phyloP scores from a whole-genome alignment of 306 rosid genomes.

The Cercis canadensis region DNA sequence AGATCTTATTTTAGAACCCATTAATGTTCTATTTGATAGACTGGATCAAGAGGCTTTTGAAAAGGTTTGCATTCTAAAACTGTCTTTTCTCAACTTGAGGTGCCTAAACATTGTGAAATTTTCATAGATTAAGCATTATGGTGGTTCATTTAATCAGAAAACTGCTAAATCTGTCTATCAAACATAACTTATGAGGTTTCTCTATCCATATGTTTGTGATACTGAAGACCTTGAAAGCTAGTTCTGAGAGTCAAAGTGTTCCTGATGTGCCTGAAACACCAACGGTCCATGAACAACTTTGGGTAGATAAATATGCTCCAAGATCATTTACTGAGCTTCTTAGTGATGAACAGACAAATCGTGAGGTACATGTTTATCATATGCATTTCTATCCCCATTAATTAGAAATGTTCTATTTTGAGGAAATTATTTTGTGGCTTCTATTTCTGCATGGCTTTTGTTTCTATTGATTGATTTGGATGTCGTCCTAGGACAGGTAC shows the following conservation, averaged over 20 bases:
- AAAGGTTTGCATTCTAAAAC: slow-evolving; percentile 61
- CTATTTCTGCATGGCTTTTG: slow-evolving; percentile 17
- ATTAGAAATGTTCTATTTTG: slow-evolving; percentile 18
- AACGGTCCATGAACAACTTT: slow-evolving; percentile 66
- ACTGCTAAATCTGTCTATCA: slow-evolving; percentile 19
- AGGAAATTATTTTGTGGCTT: slow-evolving; percentile 21
- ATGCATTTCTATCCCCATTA: slow-evolving; percentile 9
- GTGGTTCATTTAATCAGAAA: slow-evolving; percentile 21
- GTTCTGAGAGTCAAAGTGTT: slow-evolving; percentile 60
- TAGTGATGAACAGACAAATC: slow-evolving; percentile 96
- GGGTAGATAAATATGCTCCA: slow-evolving; percentile 98
- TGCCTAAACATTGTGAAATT: slow-evolving; percentile 10
- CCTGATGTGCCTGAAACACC: slow-evolving; percentile 56
- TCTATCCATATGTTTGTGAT: slow-evolving; percentile 32
- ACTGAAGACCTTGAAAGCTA: slow-evolving; percentile 70
- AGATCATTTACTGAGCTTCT: slow-evolving; percentile 91
- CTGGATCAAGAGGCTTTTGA: slow-evolving; percentile 80
- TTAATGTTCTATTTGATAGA: slow-evolving; percentile 63
- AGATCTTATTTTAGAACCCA: slow-evolving; percentile 75
- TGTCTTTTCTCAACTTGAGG: slow-evolving; percentile 24
- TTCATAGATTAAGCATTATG: background rate
- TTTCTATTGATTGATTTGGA: slow-evolving; percentile 27
- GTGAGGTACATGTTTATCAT: slow-evolving; percentile 65
- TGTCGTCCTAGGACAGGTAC: slow-evolving; percentile 64
- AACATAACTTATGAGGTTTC: slow-evolving; percentile 18